A percentile compares a stretch with the other conserved stretches of the same genome.
phyloP scores from a whole-genome alignment of 2,329 filamentous ascomycete genomes.

The Xylariaceae sp. region DNA sequence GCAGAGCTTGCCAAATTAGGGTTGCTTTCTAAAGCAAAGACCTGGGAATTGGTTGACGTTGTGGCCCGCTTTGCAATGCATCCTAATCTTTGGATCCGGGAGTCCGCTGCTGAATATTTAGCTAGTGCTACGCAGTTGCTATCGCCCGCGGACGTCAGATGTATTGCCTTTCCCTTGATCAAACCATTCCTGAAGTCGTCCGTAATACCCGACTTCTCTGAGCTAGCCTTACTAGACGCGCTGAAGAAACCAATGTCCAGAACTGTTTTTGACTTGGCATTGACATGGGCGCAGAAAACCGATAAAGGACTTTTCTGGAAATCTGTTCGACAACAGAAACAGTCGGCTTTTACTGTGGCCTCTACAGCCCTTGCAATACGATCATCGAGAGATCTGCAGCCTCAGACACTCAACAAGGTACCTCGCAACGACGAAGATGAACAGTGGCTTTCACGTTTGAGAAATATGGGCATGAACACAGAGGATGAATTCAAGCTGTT shows the following conservation, averaged over 20 bases:
- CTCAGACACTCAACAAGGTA: slow-evolving; percentile 57
- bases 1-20: slow-evolving; percentile 86
- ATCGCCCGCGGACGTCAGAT: slow-evolving; percentile 75
- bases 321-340: slow-evolving; percentile 62
- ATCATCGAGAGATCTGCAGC: slow-evolving; percentile 51
- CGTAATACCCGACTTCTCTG: slow-evolving; percentile 61
- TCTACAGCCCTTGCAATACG: slow-evolving; percentile 51
- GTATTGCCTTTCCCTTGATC: slow-evolving; percentile 76
- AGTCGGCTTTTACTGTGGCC: slow-evolving; percentile 60
- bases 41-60: slow-evolving; percentile 83
- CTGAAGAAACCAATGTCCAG: slow-evolving; percentile 79
- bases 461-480: slow-evolving; percentile 72
- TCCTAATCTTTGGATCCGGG: slow-evolving; percentile 91
- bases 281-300: slow-evolving; percentile 78
- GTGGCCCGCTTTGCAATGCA: slow-evolving; percentile 85
- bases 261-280: slow-evolving; percentile 76
- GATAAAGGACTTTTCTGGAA: slow-evolving; percentile 89
- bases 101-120: slow-evolving; percentile 81
- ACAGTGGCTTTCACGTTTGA: slow-evolving; percentile 80
- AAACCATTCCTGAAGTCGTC: slow-evolving; percentile 75
- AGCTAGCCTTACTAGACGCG: slow-evolving; percentile 71
- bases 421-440: slow-evolving; percentile 89
- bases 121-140: slow-evolving; percentile 71
- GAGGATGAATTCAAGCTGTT: slow-evolving; percentile 91
- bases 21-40: slow-evolving; percentile 76